Evolutionary conservation across 2,329 filamentous ascomycete genomes (phyloP), one percentile per base, ranked within the genome.

Genomic region (Diaporthe citriasiana): DNA sequence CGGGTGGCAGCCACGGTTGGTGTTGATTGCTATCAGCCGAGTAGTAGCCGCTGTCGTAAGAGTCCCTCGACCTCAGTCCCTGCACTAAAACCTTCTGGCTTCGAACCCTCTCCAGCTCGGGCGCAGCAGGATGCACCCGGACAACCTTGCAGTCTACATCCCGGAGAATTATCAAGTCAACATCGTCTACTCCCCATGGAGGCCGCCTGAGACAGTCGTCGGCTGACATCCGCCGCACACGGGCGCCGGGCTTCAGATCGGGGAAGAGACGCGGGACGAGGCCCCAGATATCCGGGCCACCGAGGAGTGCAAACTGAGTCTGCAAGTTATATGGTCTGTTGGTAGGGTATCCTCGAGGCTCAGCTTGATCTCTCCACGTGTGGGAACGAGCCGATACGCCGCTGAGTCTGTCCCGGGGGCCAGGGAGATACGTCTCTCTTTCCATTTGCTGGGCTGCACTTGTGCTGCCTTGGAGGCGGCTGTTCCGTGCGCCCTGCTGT

Each of bases 1-100:
- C 33, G 33, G 25, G 45, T 9, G 15, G 10, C 25, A 25, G 30
- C 27, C 40, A 45, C 27, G 33, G 13, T 8, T 8, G 30, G 6
- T 40, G 35, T 15, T 19, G 56, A n/a, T 4, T 12, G 13, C 45
- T 53, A 19, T 30, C 35, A 40, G 57, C 38, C 19, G 72, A 69
- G 38, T 40, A 60, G 42, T 75, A 74, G 10, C 74, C 74, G 30
- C 72, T 75, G 63, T 75, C 74, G 8, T 35, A 8, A 2, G 74
- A 71, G 17, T 30, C 33, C 19, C 55, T 27, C 33, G 6, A 9
- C 5, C n/a, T 12, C 33, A 19, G 10, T 12, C 17, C 5, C n/a
- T 38, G 42, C 3, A 75, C 55, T 25, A 25, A 35, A 9, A 12
- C 57, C 51, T 33, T 70, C 35, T 53, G 65, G 59, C 71, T 73